Percentiles rank a stretch among this genome's conserved stretches.
These are phyloP conservation scores for Galerina marginata DNA, from an alignment of 768 basidiomycete genomes.

Conservation along the genomic window DNA sequence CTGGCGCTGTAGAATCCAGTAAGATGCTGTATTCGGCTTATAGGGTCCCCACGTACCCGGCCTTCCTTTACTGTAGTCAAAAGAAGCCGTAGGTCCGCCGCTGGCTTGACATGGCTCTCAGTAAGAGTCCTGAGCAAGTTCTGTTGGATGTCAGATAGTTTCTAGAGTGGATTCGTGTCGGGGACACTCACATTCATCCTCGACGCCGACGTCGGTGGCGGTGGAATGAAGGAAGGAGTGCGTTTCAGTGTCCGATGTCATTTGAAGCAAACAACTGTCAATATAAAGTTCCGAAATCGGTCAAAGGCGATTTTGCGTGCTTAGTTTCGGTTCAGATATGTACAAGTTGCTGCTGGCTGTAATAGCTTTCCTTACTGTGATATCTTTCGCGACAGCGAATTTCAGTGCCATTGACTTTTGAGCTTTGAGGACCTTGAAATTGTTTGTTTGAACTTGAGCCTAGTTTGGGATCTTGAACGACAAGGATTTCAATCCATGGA, in stretches of 20 bases:
- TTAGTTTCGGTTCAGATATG: no score
- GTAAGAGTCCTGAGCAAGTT: constrained; percentile 91
- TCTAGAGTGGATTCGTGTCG: constrained; percentile 30
- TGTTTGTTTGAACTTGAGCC: no score
- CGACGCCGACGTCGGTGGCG: constrained; percentile 22
- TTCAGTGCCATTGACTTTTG: no score
- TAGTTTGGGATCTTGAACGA: no score
- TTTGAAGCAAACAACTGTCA: neutral
- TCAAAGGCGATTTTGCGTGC: neutral
- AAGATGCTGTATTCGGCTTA: constrained; percentile 12
- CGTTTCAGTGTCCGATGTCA: constrained; percentile 22
- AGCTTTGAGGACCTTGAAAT: no score
- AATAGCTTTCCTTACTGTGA: no score
- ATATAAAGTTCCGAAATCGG: neutral
- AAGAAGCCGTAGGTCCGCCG: constrained; percentile 80
- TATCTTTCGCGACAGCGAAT: no score
- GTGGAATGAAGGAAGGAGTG: constrained; percentile 16
- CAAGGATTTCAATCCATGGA: no score
- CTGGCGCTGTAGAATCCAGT: constrained; percentile 33
- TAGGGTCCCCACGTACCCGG: constrained; percentile 63
- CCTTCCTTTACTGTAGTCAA: constrained; percentile 86
- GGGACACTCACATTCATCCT: constrained; percentile 51
- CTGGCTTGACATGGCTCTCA: constrained; percentile 71
- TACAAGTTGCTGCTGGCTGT: no score
- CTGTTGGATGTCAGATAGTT: constrained; percentile 43